Evolutionary conservation across 768 basidiomycete species (phyloP).

Genomic region (Boletus tomentosulus): DNA sequence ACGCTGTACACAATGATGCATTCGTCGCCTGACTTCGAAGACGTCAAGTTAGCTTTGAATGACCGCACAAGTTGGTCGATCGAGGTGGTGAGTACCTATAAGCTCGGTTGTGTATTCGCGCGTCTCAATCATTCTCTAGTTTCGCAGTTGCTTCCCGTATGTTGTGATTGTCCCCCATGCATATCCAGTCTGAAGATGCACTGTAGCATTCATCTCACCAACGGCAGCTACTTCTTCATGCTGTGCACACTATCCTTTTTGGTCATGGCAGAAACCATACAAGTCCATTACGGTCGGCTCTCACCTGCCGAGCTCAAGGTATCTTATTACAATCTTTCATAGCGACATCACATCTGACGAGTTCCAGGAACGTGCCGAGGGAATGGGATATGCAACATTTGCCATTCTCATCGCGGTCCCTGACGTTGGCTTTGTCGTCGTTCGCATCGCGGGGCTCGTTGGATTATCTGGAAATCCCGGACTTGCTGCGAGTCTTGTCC

Average conservation of each 20-base stretch:
- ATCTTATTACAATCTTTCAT: too few species aligned
- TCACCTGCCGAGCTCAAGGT: slow-evolving; percentile 24
- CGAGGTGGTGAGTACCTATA: slow-evolving; percentile 14
- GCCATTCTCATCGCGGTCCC: slow-evolving; percentile 12
- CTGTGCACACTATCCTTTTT: slow-evolving; percentile 13
- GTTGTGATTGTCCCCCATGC: not conserved
- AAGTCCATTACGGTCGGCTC: slow-evolving; percentile 19
- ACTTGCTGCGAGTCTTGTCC: slow-evolving; percentile 9
- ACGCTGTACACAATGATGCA: slow-evolving; percentile 17
- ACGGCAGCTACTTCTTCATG: slow-evolving; percentile 7
- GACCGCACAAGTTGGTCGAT: slow-evolving; percentile 20
- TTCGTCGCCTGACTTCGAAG: slow-evolving; percentile 19
- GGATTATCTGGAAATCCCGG: slow-evolving; percentile 10
- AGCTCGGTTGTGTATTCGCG: not conserved
- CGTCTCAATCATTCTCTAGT: not conserved
- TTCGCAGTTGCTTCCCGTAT: slow-evolving; percentile 11
- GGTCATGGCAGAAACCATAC: slow-evolving; percentile 18
- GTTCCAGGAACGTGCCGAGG: slow-evolving; percentile 11
- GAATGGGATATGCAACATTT: slow-evolving; percentile 14
- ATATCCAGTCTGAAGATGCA: not conserved
- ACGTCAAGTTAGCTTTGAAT: slow-evolving; percentile 14
- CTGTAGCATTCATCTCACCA: slow-evolving; percentile 17
- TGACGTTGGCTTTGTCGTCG: slow-evolving; percentile 18
- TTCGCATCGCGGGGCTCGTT: slow-evolving; percentile 15
- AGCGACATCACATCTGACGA: not conserved